Evolutionary conservation across 1,284 basidiomycete genomes (phyloP), one percentile per base, ranked within the genome.

Genomic region (Athelia psychrophila): DNA sequence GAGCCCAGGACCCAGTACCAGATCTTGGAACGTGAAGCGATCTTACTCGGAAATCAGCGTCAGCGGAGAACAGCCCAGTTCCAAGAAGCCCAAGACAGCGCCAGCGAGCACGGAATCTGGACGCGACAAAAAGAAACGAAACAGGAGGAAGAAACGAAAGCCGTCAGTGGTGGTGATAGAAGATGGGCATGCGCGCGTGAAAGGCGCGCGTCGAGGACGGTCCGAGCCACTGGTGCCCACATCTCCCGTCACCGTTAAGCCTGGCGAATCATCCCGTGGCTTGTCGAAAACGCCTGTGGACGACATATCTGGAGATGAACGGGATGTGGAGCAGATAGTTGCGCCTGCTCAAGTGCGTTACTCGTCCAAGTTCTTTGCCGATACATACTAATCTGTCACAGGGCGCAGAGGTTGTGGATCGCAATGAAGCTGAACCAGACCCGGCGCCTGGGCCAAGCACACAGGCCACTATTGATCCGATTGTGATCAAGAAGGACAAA

Each of bases 1-100:
- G 25, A 55, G 54, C 32, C 49, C 61, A 15, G 66, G 54, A 6
- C 56, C 54, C 3, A 59, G 52, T 23, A 54, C 42, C 38, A 10
- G 27, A 3, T 22, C 48, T 0, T 47, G 56, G 10, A 22, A 16
- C 12, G 36, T 44, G 3, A 70, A 68, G 40, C 55, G 57, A 36
- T 0, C 48, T 33, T 56, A 58, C 48, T 69, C 59, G 5, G 20
- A 42, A 42, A n/a, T 42, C 38, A 42, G n/a, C n/a, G 38, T 9
- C 38, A 22, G 20, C n/a, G 20, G 16, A 6, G 38, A 42, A n/a
- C n/a, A 42, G 38, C n/a, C 38, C n/a, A 42, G 6, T 22, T 22
- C 20, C n/a, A 42, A n/a, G 38, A 42, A 18, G n/a, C 6, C n/a
- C 38, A 22, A 42, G 38, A 18, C 38, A n/a, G 6, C 16, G 8